These are phyloP conservation scores for Eremochloa ophiuroides DNA, from an alignment of 176 grass and related monocot species.

Conservation along the genomic window DNA sequence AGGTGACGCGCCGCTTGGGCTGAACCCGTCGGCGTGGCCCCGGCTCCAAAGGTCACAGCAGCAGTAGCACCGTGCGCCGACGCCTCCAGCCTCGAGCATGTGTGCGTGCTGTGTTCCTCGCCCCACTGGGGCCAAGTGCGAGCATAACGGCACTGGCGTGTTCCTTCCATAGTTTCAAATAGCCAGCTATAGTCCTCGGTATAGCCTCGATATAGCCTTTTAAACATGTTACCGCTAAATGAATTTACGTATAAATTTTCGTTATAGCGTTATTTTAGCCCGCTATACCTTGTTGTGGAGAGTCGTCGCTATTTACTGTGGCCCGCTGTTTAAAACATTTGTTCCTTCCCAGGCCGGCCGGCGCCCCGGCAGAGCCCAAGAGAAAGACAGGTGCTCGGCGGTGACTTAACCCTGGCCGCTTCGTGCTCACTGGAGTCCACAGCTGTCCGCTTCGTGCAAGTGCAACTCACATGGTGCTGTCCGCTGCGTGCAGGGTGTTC, in stretches of 20 bases:
- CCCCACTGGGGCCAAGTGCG: slow-evolving; percentile 40
- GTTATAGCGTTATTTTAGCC: no score
- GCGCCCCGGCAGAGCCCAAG: slow-evolving; percentile 28
- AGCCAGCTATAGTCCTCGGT: no score
- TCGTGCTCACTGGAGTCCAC: neutral
- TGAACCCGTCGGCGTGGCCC: slow-evolving; percentile 48
- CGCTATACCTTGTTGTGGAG: no score
- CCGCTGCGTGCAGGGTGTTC: slow-evolving; percentile 46
- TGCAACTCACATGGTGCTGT: neutral
- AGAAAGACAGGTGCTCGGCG: slow-evolving; percentile 47
- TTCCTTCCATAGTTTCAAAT: no score
- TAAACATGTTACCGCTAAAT: no score
- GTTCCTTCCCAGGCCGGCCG: slow-evolving; percentile 55
- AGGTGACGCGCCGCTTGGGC: slow-evolving; percentile 10
- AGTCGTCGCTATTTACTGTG: no score
- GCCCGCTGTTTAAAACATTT: no score
- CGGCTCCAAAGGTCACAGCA: slow-evolving; percentile 32
- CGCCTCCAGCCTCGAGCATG: slow-evolving; percentile 29
- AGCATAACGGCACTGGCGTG: slow-evolving; percentile 75
- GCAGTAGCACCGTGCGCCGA: neutral
- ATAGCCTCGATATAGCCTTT: no score
- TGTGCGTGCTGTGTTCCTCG: slow-evolving; percentile 65
- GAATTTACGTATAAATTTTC: no score
- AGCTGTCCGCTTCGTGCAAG: neutral
- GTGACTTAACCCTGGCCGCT: neutral